Evolutionary conservation across 2,329 filamentous ascomycete genomes (phyloP), one percentile per base, ranked within the genome.

Genomic region (Colletotrichum sansevieriae): DNA sequence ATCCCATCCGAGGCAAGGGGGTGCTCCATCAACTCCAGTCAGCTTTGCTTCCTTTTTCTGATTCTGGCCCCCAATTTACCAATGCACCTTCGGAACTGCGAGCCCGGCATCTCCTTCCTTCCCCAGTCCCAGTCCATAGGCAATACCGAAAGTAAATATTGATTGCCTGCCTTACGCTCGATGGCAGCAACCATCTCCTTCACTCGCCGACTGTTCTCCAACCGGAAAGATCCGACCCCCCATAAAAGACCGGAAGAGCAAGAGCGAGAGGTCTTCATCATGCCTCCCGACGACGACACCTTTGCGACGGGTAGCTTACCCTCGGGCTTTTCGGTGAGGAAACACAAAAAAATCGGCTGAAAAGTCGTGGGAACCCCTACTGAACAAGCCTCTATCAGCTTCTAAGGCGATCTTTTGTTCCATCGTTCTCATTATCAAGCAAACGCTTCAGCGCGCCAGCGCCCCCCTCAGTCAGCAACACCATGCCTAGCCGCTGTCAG

Each of bases 321-420:
- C 13, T 33, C 59, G 22, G 37, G 33, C n/a, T 43, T 62, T 29
- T 52, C 59, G 47, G 47, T 62, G 49, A 62, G 47, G 18, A 55
- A 39, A 33, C 49, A 54, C 13, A 47, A 12, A 7, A 22, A 18
- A 49, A 13, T 13, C 22, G 57, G 18, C 8, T n/a, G 13, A 13
- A n/a, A 29, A 35, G 22, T 54, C 49, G 35, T 29, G 29, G 33
- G 15, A 8, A 25, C 43, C 15, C 57, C 18, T 60, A 46, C 57
- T 60, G 44, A 60, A 60, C 59, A 62, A 52, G 9, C 37, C 25
- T 35, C 15, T 47, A 15, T 12, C 59, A 62, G 59, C 59, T 52
- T 20, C 39, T 62, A 33, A 62, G 47, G 59, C 59, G 59, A 44
- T 62, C 59, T 25, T 54, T 62, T 20, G 37, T 52, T 62, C 59